Conservation (phyloP, 2,329 filamentous ascomycete species). For the Nothopassalora personata region DNA sequence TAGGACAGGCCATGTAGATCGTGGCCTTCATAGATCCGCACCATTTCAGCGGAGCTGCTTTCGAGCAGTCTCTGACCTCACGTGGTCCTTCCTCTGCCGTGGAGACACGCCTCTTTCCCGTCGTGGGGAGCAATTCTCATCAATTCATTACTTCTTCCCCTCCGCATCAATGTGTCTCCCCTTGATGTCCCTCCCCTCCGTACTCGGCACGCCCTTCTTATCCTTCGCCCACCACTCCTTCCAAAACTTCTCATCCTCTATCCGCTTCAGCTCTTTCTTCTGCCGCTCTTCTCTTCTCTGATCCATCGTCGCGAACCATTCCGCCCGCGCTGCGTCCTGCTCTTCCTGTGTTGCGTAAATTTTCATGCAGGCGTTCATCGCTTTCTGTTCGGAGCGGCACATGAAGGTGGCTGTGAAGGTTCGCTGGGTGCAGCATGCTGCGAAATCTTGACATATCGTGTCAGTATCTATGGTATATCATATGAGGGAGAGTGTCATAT, state of each 20-base stretch:
- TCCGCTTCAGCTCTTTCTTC: conserved; percentile 44
- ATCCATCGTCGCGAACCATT: conserved; percentile 80
- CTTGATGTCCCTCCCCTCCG: conserved; percentile 12
- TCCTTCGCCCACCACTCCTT: conserved; percentile 48
- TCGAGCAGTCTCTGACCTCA: no score
- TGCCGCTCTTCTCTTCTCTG: conserved; percentile 65
- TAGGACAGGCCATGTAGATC: conserved; percentile 15
- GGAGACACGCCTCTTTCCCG: no score
- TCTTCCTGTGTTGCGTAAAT: conserved; percentile 75
- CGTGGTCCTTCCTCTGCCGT: no score
- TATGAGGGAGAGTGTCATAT: not conserved
- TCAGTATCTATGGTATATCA: not conserved
- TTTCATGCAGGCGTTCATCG: conserved; percentile 95
- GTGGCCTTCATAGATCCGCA: not conserved
- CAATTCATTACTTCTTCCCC: not conserved
- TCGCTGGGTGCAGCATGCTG: conserved; percentile 77
- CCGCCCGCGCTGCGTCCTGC: conserved; percentile 80
- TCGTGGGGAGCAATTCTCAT: no score
- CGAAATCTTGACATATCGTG: conserved; percentile 66
- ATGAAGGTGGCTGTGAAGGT: conserved; percentile 84
- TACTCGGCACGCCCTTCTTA: conserved; percentile 20
- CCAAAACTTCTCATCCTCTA: conserved; percentile 43
- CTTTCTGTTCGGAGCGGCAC: conserved; percentile 70
- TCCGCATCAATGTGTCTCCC: conserved; percentile 6
- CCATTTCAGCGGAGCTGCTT: no score